Conservation (phyloP, 140 eudicot genomes). For the Eryngium alpinum region DNA sequence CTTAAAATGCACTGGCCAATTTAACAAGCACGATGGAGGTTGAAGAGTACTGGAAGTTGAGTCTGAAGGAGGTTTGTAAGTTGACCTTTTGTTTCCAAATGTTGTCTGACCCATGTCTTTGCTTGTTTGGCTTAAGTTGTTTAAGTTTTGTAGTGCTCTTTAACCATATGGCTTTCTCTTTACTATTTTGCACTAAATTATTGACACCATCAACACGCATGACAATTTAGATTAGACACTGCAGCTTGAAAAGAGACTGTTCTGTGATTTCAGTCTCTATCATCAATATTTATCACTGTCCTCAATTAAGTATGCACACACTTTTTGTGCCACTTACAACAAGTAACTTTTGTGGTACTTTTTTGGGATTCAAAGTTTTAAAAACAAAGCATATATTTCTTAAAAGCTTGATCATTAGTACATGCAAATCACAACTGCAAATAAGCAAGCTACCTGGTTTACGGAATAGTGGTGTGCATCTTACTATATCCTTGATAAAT, state of each 20-base stretch:
- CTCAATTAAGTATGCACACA: neutral
- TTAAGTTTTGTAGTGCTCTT: no score
- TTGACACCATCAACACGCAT: no score
- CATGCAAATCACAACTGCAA: neutral
- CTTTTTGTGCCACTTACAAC: neutral
- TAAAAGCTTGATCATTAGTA: neutral
- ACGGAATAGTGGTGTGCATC: neutral
- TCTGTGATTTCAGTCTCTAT: no score
- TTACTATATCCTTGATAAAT: neutral
- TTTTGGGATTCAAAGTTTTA: neutral
- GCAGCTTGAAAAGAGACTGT: neutral
- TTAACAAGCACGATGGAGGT: conserved; percentile 63
- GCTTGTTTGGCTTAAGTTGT: no score
- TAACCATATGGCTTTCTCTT: no score
- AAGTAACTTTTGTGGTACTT: neutral
- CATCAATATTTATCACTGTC: neutral
- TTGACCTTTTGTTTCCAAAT: neutral
- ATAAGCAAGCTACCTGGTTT: neutral
- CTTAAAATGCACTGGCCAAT: conserved; percentile 52
- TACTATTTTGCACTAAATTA: no score
- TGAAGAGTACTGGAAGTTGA: conserved; percentile 81
- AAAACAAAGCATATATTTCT: neutral
- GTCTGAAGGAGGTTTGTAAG: conserved; percentile 66
- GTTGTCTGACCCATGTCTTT: neutral
- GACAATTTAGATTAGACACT: neutral